Base-by-base conservation (phyloP, 176 grass and related monocot species). In the Avena insularis region DNA sequence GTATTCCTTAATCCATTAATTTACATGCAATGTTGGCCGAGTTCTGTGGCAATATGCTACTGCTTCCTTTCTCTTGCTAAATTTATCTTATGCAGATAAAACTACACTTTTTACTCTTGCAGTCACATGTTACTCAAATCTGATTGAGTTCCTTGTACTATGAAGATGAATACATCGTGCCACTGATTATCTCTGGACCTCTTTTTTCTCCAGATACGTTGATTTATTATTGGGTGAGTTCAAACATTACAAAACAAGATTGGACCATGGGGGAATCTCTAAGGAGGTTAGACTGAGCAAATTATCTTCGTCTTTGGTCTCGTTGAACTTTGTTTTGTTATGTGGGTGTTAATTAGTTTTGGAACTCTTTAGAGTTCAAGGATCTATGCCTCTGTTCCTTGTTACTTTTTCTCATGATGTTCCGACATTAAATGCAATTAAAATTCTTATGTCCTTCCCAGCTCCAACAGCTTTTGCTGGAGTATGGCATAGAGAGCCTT, bases 201-300 rank as follows among this genome's bases (percentile, higher is more conserved):
- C 47, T 62, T 88, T 54, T 95, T 53, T 27, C 82, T 80, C 77
- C 84, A 99, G 97, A 74, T 99, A 99, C 55, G 86, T 99, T 79
- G 97, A 99, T 87, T 92, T 99, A 79, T 89, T 99, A 82, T 89
- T 99, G 89, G 94, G 97, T 62, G 97, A 99, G 91, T 97, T 99
- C 85, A 99, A 99, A 68, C 94, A 99, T 79, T 99, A 92, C 84
- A 99, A 92, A 88, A 99, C 97, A 92, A 94, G 97, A 89, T 90
- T 99, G 79, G 91, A 91, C 77, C 92, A 96, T 89, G 94, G 91
- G 85, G 94, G 92, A 79, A 93, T 99, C 87, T 93, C 92, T 33
- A 97, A 90, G 85, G 92, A 99, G 94, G 97, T 99, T 83, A 48
- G 83, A 81, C 10, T 40, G 56, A 77, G 31, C 58, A 36, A 71